phyloP scores from a whole-genome alignment of 2,329 filamentous ascomycete species.

The Penicillium sp. region DNA sequence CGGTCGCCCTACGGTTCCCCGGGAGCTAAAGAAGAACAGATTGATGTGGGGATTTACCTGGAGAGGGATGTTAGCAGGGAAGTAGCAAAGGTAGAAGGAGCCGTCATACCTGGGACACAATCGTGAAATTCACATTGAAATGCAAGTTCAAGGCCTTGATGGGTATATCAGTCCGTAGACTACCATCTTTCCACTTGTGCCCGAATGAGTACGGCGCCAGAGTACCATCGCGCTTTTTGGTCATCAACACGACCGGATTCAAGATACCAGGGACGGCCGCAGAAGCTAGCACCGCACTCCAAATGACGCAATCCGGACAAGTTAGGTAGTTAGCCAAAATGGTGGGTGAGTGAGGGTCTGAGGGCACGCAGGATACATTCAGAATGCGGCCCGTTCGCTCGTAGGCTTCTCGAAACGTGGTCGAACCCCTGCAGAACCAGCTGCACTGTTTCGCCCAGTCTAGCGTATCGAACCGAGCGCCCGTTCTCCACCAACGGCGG shows the following conservation, averaged over 20 bases:
- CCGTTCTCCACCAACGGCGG: slow-evolving; percentile 83
- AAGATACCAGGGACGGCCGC: slow-evolving; percentile 94
- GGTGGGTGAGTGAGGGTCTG: slow-evolving; percentile 86
- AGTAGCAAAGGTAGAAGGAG: slow-evolving; percentile 26
- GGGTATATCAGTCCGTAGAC: slow-evolving; percentile 88
- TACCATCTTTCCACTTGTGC: slow-evolving; percentile 99
- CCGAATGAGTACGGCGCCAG: slow-evolving; percentile 92
- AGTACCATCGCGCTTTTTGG: slow-evolving; percentile 72
- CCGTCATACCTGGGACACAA: slow-evolving; percentile 60
- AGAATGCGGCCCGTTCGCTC: slow-evolving; percentile 89
- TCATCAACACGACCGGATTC: slow-evolving; percentile 91
- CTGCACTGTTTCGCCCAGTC: slow-evolving; percentile 82
- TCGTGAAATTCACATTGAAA: slow-evolving; percentile 98
- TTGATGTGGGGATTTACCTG: slow-evolving; percentile 97
- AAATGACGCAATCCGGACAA: slow-evolving; percentile 93
- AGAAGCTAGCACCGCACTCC: slow-evolving; percentile 92
- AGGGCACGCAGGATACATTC: slow-evolving; percentile 93
- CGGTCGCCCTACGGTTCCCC: slow-evolving; percentile 85
- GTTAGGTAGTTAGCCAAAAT: slow-evolving; percentile 96
- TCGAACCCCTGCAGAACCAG: slow-evolving; percentile 88
- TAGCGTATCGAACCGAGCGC: slow-evolving; percentile 87
- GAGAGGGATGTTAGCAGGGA: slow-evolving; percentile 32
- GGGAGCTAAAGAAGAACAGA: slow-evolving; percentile 95
- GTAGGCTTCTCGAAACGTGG: slow-evolving; percentile 94
- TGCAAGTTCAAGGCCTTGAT: slow-evolving; percentile 91